phyloP scores from a whole-genome alignment of 805 yeast species.

The Schwanniomyces occidentalis region DNA sequence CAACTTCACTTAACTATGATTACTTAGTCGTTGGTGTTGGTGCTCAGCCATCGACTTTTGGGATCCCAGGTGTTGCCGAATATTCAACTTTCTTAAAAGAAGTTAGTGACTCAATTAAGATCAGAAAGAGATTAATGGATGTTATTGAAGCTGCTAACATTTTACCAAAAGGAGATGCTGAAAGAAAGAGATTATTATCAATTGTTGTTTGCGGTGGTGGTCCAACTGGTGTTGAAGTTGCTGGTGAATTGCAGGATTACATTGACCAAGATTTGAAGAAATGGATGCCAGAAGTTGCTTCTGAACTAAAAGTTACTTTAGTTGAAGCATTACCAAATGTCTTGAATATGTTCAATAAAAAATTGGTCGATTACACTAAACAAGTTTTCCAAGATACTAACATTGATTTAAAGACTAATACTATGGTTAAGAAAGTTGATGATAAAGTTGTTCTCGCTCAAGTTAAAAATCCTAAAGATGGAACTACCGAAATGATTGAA shows the following conservation, averaged over 20 bases:
- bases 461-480: slow-evolving; percentile 61
- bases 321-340: slow-evolving; percentile 93
- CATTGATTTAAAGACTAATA: slow-evolving; percentile 75
- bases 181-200: slow-evolving; percentile 79
- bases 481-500: slow-evolving; percentile 56
- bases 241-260: slow-evolving; percentile 94
- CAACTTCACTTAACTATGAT: slow-evolving; percentile 61
- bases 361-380: slow-evolving; percentile 76
- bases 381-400: slow-evolving; percentile 66
- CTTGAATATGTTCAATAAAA: slow-evolving; percentile 68
- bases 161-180: slow-evolving; percentile 72
- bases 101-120: slow-evolving; percentile 81
- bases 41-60: slow-evolving; percentile 91
- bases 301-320: slow-evolving; percentile 79
- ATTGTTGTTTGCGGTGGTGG: slow-evolving; percentile 98
- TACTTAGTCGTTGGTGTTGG: slow-evolving; percentile 92
- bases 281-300: slow-evolving; percentile 85
- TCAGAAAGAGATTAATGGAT: slow-evolving; percentile 81
- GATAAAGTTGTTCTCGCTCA: slow-evolving; percentile 68
- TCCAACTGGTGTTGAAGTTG: slow-evolving; percentile 97
- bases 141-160: slow-evolving; percentile 85
- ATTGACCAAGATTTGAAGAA: slow-evolving; percentile 85
- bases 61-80: slow-evolving; percentile 91
- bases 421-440: slow-evolving; percentile 86
- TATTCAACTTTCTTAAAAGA: slow-evolving; percentile 88